Evolutionary conservation across 805 yeast species (phyloP).

Genomic region (Suhomyces sp.): DNA sequence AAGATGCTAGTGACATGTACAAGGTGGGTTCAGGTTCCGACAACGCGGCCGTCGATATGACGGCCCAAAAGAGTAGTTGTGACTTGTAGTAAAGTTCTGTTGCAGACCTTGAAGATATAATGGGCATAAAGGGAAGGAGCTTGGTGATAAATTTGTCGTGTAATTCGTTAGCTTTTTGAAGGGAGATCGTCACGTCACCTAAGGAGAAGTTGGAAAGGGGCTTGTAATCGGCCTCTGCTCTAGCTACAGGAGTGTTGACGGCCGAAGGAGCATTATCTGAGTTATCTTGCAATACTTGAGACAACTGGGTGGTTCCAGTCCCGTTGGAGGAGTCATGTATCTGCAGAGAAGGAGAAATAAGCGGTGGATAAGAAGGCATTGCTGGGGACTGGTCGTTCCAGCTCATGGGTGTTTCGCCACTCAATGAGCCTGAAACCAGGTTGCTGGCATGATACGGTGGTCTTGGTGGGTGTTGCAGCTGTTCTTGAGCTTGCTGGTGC

Average conservation of each 20-base stretch:
- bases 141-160: slow-evolving; percentile 66
- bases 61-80: slow-evolving; percentile 86
- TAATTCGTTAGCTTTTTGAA: slow-evolving; percentile 65
- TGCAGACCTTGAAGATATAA: slow-evolving; percentile 66
- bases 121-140: slow-evolving; percentile 76
- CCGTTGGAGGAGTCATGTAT: slow-evolving; percentile 16
- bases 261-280: slow-evolving; percentile 32
- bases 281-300: slow-evolving; percentile 20
- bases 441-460: neutral
- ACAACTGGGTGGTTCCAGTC: slow-evolving; percentile 11
- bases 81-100: slow-evolving; percentile 79
- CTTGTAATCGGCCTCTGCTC: slow-evolving; percentile 10
- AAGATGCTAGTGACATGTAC: slow-evolving; percentile 69
- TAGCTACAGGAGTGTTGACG: neutral
- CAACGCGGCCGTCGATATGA: slow-evolving; percentile 78
- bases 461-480: slow-evolving; percentile 1
- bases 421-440: neutral
- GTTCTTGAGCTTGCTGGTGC: slow-evolving; percentile 18
- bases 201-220: slow-evolving; percentile 61
- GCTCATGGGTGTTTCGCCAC: neutral
- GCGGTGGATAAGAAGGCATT: slow-evolving; percentile 1
- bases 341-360: slow-evolving; percentile 6
- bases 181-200: slow-evolving; percentile 70
- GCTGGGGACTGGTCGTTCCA: slow-evolving; percentile 4
- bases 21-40: slow-evolving; percentile 85